Base-by-base conservation (phyloP, 2,329 filamentous ascomycete genomes). In the Fusarium scirpi region DNA sequence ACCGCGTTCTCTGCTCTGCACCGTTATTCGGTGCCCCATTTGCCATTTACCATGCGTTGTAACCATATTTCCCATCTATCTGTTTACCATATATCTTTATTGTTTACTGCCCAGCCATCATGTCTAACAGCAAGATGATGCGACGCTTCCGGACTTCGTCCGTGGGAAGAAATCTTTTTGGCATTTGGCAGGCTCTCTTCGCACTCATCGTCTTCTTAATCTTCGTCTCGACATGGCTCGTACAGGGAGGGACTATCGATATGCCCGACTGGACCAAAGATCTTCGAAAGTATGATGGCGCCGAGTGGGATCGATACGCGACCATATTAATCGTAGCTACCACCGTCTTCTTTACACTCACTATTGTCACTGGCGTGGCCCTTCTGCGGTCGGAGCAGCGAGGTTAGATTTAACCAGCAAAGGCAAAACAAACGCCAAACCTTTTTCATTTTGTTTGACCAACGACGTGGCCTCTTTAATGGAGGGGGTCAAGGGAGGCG, bases 181-280 rank as follows among this genome's bases (percentile, higher is more conserved):
- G 22, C 11, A 6, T 56, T 10, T 69, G 66, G 65, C 25, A 45
- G 11, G 45, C 56, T 15, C 15, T 53, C 5, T 69, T 58, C 8
- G 53, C 56, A 5, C n/a, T 47, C 11, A 46, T 69, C 7, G 43
- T 69, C 8, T 44, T 69, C 15, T 18, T 27, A 0, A 54, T 69
- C n/a, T 69, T 69, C 10, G 24, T 38, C 24, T 20, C 59, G 4
- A 49, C 55, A 12, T 62, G 25, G 8, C 34, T 69, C 8, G 66
- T 69, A 1, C 61, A 66, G 10, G 46, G 30, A 12, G 20, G 40
- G 2, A n/a, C 51, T 8, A 58, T 69, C 15, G 7, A 38, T 6
- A 56, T 69, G 55, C 65, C 65, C 12, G 46, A 56, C 3, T 69
- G 65, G 66, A 69, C 65, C 6, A 69, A 66, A 40, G 66, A 69